Percentiles rank a stretch among this genome's conserved stretches.
These are phyloP conservation scores for Diaporthe nobilis DNA, from an alignment of 2,329 filamentous ascomycete species.

Conservation along the genomic window DNA sequence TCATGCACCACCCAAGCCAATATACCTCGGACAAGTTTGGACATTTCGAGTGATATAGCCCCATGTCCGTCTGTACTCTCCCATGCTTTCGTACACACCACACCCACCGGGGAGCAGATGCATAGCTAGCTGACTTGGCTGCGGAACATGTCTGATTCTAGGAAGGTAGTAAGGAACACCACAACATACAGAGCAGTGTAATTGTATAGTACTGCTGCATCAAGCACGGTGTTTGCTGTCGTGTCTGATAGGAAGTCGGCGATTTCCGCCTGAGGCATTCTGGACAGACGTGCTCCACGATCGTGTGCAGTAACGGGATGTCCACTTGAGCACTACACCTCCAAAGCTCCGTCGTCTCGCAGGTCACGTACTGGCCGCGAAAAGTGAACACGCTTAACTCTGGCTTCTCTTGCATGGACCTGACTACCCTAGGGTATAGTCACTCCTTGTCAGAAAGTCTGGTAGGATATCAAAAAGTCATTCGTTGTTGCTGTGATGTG, in stretches of 20 bases:
- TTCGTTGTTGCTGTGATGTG: background rate
- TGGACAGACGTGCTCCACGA: background rate
- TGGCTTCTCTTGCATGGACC: background rate
- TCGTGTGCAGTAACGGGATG: background rate
- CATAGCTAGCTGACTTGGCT: slow-evolving; percentile 28
- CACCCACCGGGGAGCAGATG: slow-evolving; percentile 7
- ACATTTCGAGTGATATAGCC: background rate
- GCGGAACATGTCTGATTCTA: slow-evolving; percentile 8
- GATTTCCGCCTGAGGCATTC: background rate
- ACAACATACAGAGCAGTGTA: background rate
- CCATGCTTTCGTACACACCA: background rate
- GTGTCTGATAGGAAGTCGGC: slow-evolving; percentile 14
- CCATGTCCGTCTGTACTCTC: background rate
- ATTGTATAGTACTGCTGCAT: background rate
- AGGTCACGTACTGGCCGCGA: no score
- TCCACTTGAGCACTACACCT: background rate
- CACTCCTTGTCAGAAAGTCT: no score
- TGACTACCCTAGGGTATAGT: background rate
- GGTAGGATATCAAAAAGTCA: background rate
- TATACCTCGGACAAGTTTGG: slow-evolving; percentile 5
- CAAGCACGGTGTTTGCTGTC: background rate
- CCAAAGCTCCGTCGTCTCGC: background rate
- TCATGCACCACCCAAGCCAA: background rate
- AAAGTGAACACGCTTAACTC: background rate
- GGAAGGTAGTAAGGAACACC: slow-evolving; percentile 15